phyloP scores from a whole-genome alignment of 2,329 filamentous ascomycete species.

The Metarhizium rileyi region DNA sequence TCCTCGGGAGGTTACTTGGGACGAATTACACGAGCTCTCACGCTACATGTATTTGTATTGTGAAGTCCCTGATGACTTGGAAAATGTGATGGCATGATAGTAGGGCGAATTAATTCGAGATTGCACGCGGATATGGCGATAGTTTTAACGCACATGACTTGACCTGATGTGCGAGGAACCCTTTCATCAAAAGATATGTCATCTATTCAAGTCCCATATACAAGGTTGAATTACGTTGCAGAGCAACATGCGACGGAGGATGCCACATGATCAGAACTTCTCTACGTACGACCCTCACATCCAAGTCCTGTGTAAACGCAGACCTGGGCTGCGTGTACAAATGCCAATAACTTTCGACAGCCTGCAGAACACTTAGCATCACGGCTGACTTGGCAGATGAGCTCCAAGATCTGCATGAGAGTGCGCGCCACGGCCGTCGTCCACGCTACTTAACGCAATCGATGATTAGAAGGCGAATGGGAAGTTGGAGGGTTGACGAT shows the following conservation, averaged over 20 bases:
- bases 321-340: constrained; percentile 72
- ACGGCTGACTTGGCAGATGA: constrained; percentile 40
- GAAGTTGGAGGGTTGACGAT: not conserved
- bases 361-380: constrained; percentile 36
- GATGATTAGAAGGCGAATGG: not conserved
- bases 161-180: no score
- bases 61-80: no score
- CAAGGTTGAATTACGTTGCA: no score
- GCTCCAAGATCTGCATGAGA: no score
- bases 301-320: constrained; percentile 73
- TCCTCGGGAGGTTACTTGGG: no score
- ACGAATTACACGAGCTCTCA: not conserved
- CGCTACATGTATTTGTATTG: not conserved
- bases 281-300: constrained; percentile 72
- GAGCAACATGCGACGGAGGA: no score
- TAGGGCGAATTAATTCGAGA: not conserved
- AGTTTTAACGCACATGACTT: no score
- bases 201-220: no score
- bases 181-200: no score
- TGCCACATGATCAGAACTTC: constrained; percentile 56
- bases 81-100: no score
- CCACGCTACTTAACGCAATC: no score
- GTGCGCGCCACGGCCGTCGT: no score
- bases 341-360: constrained; percentile 80
- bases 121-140: not conserved